Evolutionary conservation across 768 basidiomycete genomes (phyloP).

Genomic region (Boletus pseudo-olivaceus): DNA sequence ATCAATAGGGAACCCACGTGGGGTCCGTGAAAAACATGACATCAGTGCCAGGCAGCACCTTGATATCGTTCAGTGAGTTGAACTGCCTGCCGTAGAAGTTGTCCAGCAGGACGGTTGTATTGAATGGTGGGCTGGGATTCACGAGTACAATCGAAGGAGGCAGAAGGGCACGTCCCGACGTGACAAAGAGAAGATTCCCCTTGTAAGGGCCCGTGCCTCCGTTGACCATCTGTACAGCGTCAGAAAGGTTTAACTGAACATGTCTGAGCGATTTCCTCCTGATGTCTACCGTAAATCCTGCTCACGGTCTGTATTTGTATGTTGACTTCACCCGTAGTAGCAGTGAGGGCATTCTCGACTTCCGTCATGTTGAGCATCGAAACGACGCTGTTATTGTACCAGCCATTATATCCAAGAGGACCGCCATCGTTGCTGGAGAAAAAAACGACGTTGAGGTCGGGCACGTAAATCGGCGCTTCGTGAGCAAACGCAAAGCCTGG

Average conservation of each 20-base stretch:
- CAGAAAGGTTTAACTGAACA: conserved; percentile 52
- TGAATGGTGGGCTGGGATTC: conserved; percentile 60
- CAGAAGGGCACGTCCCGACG: conserved; percentile 59
- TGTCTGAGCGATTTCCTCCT: not conserved
- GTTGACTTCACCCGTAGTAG: conserved; percentile 38
- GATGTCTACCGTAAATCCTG: not conserved
- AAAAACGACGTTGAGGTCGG: conserved; percentile 63
- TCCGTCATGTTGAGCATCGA: conserved; percentile 59
- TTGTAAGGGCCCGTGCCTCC: conserved; percentile 64
- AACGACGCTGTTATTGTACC: conserved; percentile 60
- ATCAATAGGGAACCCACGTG: conserved; percentile 38
- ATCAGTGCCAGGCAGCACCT: conserved; percentile 63
- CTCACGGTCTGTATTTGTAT: conserved; percentile 45
- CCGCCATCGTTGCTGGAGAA: conserved; percentile 74
- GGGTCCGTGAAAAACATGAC: conserved; percentile 77
- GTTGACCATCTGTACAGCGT: conserved; percentile 66
- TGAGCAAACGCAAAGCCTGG: conserved; percentile 71
- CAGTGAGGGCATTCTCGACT: conserved; percentile 44
- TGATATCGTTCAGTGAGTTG: conserved; percentile 80
- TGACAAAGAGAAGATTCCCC: conserved; percentile 56
- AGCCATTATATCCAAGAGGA: conserved; percentile 57
- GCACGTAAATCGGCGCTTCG: conserved; percentile 70
- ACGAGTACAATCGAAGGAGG: conserved; percentile 65
- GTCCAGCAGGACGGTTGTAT: conserved; percentile 67
- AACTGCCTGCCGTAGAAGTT: conserved; percentile 81